phyloP scores from a whole-genome alignment of 2,329 filamentous ascomycete species.

The Calonectria crousiana region DNA sequence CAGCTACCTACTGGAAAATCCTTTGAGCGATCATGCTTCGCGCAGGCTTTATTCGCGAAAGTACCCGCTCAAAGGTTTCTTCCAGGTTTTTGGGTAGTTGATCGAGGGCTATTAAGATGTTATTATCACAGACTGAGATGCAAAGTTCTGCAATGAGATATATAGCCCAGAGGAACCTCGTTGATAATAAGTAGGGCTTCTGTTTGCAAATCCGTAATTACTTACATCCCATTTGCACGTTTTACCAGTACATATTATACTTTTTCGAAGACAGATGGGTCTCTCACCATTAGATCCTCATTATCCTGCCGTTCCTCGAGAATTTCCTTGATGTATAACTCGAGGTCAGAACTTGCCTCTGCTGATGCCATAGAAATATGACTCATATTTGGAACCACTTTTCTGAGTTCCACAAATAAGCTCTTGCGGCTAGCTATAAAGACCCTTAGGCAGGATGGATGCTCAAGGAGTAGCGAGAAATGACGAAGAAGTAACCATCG shows the following conservation, averaged over 20 bases:
- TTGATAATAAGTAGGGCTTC: neutral
- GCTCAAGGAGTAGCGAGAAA: neutral
- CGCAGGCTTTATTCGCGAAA: constrained; percentile 24
- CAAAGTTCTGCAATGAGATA: constrained; percentile 53
- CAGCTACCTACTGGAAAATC: constrained; percentile 44
- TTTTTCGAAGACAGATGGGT: constrained; percentile 35
- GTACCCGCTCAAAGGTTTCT: constrained; percentile 27
- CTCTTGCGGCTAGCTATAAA: constrained; percentile 46
- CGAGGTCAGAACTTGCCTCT: constrained; percentile 14
- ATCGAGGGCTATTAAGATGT: constrained; percentile 25
- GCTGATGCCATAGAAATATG: constrained; percentile 17
- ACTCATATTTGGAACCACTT: constrained; percentile 5
- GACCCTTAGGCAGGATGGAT: constrained; percentile 29
- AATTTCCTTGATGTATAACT: constrained; percentile 22
- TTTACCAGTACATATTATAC: constrained; percentile 44
- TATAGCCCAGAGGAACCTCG: constrained; percentile 56
- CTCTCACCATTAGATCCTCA: constrained; percentile 32
- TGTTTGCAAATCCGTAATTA: neutral
- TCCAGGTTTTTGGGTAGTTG: constrained; percentile 27
- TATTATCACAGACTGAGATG: constrained; percentile 38
- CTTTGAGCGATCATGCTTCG: neutral
- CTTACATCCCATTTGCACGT: constrained; percentile 52
- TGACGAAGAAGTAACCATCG: constrained; percentile 17
- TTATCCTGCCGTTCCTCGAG: constrained; percentile 16
- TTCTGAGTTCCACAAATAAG: constrained; percentile 29